phyloP scores from a whole-genome alignment of 2,329 filamentous ascomycete species.

The Nigrospora osmanthi region DNA sequence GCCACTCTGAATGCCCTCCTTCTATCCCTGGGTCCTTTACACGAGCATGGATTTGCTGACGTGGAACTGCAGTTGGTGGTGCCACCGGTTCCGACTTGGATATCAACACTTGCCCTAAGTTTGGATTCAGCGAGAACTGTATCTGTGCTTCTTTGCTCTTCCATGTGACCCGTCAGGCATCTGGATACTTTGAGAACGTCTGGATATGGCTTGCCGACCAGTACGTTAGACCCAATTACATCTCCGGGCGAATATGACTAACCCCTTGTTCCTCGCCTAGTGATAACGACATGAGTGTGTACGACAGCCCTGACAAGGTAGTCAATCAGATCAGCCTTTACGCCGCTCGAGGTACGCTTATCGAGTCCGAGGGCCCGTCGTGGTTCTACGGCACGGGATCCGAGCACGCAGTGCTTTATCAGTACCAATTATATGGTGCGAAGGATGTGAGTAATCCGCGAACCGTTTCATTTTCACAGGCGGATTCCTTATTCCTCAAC shows the following conservation, averaged over 20 bases:
- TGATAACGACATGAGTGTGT: slow-evolving; percentile 38
- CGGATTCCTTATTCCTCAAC: too few relatives aligned
- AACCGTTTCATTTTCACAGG: too few relatives aligned
- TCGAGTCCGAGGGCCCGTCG: slow-evolving; percentile 20
- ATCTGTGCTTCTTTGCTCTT: slow-evolving; percentile 48
- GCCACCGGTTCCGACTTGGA: slow-evolving; percentile 58
- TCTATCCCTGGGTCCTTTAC: too few relatives aligned
- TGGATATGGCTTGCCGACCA: slow-evolving; percentile 67
- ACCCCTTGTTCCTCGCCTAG: too few relatives aligned
- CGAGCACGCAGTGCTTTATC: slow-evolving; percentile 42
- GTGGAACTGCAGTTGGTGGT: too few relatives aligned
- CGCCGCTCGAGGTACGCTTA: slow-evolving; percentile 24
- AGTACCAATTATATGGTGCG: slow-evolving; percentile 41
- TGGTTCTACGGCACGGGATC: slow-evolving; percentile 37
- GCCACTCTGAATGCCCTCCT: too few relatives aligned
- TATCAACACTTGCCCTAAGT: slow-evolving; percentile 48
- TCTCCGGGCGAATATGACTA: too few relatives aligned
- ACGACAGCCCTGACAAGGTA: slow-evolving; percentile 14
- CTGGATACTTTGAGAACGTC: slow-evolving; percentile 41
- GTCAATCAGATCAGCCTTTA: slow-evolving; percentile 21
- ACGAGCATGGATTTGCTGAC: too few relatives aligned
- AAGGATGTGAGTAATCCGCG: too few relatives aligned
- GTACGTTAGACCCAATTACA: too few relatives aligned
- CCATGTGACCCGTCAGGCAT: slow-evolving; percentile 33
- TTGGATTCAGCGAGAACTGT: slow-evolving; percentile 44